phyloP scores from a whole-genome alignment of 192 early-diverging fungal species.

The Dissophora ornata region DNA sequence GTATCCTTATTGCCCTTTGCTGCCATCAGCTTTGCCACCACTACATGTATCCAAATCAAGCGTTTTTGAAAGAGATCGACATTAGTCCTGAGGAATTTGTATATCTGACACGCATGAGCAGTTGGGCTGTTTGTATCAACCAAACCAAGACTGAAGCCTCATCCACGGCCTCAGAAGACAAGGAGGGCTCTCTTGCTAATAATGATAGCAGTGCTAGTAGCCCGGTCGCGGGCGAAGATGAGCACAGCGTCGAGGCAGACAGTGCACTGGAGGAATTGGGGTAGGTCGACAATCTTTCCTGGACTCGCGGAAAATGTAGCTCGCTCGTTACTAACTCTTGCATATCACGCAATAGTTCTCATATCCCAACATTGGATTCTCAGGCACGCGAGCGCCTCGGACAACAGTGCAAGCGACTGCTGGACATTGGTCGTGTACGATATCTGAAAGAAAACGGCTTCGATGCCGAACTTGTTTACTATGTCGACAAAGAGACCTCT shows the following conservation, averaged over 20 bases:
- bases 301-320: too few species aligned
- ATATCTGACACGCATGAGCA: constrained; percentile 74
- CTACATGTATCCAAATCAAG: constrained; percentile 75
- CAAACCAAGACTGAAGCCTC: constrained; percentile 36
- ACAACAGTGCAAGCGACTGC: constrained; percentile 77
- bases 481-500: constrained; percentile 68
- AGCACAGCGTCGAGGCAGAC: constrained; percentile 52
- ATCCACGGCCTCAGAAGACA: constrained; percentile 45
- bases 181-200: constrained; percentile 27
- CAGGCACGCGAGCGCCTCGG: constrained; percentile 73
- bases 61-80: constrained; percentile 66
- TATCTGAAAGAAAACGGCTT: constrained; percentile 70
- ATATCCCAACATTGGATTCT: constrained; percentile 78
- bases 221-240: constrained; percentile 35
- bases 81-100: constrained; percentile 70
- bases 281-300: constrained; percentile 13
- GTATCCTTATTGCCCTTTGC: constrained; percentile 88
- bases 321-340: not conserved
- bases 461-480: constrained; percentile 78
- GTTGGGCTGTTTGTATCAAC: constrained; percentile 79
- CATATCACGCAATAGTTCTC: constrained; percentile 46
- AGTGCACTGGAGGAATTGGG: constrained; percentile 57
- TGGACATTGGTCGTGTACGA: constrained; percentile 77
- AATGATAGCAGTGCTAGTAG: constrained; percentile 31
- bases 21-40: constrained; percentile 88